Percentiles rank a stretch among this genome's conserved stretches.
Conservation (phyloP, 805 yeast genomes). For the Debaryomyces hansenii region DNA sequence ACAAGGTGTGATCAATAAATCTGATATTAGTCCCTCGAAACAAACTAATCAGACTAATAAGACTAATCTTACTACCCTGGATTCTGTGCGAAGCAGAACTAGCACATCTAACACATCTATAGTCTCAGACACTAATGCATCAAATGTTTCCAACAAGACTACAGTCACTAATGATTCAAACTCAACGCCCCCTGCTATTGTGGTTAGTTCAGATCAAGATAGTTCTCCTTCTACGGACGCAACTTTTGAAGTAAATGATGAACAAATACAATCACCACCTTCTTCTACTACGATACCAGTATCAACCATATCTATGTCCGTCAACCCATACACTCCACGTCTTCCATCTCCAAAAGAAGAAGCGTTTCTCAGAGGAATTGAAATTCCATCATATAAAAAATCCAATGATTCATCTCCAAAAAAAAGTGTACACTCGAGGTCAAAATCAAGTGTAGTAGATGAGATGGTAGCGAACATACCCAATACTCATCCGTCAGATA, state of each 20-base stretch:
- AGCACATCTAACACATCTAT: no score
- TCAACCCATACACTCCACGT: neutral
- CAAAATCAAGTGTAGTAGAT: neutral
- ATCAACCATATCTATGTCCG: neutral
- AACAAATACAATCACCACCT: neutral
- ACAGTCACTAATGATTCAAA: conserved; percentile 1
- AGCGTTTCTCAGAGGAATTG: neutral
- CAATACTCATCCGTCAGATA: conserved; percentile 9
- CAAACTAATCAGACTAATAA: no score
- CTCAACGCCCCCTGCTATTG: conserved; percentile 15
- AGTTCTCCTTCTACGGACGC: conserved; percentile 15
- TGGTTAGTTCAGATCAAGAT: conserved; percentile 14
- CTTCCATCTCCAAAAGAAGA: neutral
- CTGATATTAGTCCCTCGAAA: no score
- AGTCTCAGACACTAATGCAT: neutral
- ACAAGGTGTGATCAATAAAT: conserved; percentile 4
- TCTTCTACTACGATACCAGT: neutral
- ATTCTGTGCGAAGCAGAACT: no score
- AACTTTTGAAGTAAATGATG: conserved; percentile 16
- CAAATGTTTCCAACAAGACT: conserved; percentile 1
- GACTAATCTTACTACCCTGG: no score
- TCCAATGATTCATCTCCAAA: neutral
- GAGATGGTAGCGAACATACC: conserved; percentile 17
- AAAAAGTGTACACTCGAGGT: neutral
- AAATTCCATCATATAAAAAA: neutral